Percentiles rank a stretch among this genome's conserved stretches.
These are phyloP conservation scores for Endocalyx cinctus DNA, from an alignment of 2,329 filamentous ascomycete genomes.

Conservation along the genomic window DNA sequence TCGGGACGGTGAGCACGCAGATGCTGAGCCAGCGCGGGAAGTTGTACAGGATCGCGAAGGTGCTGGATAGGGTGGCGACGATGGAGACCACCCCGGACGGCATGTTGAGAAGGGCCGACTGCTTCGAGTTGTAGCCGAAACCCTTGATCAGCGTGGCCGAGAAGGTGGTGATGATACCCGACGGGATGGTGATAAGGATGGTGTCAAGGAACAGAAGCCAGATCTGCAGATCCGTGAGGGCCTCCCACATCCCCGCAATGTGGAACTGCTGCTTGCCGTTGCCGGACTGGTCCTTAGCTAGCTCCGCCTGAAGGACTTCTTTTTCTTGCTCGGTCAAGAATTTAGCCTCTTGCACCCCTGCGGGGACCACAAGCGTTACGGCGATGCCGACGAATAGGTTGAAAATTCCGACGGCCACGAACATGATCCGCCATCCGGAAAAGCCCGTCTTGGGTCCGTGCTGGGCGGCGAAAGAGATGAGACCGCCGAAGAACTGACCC, in stretches of 20 bases:
- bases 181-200: conserved; percentile 32
- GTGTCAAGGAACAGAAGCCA: conserved; percentile 40
- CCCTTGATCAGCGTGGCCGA: conserved; percentile 9
- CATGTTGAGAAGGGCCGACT: conserved; percentile 12
- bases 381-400: conserved; percentile 37
- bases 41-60: conserved; percentile 6
- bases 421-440: conserved; percentile 45
- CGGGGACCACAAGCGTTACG: conserved; percentile 41
- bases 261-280: conserved; percentile 51
- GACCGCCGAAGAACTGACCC: conserved; percentile 47
- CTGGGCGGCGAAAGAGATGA: conserved; percentile 51
- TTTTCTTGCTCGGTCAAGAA: conserved; percentile 37
- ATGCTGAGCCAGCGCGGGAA: conserved; percentile 15
- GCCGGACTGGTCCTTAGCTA: conserved; percentile 55
- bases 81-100: conserved; percentile 18
- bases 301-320: conserved; percentile 45
- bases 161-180: conserved; percentile 25
- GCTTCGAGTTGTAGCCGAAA: conserved; percentile 11
- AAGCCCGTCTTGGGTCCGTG: conserved; percentile 34
- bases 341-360: conserved; percentile 41
- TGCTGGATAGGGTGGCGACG: conserved; percentile 9
- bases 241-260: conserved; percentile 46
- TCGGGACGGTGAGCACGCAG: conserved; percentile 23
- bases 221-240: conserved; percentile 46
- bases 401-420: conserved; percentile 42